Evolutionary conservation across 352 stramenopile species (phyloP).

Genomic region (Blastocystis sp.): DNA sequence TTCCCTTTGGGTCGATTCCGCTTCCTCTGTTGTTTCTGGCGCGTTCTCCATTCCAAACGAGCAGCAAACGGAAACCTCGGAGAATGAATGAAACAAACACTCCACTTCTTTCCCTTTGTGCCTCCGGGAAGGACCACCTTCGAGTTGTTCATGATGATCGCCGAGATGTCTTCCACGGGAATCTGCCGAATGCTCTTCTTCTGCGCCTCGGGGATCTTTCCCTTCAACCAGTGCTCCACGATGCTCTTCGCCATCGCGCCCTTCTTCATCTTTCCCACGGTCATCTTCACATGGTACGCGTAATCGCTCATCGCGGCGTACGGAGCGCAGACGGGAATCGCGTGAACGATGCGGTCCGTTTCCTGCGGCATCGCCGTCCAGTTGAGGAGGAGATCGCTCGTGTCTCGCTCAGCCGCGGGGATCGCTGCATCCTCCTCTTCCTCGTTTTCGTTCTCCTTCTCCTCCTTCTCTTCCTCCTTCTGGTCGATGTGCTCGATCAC

Average conservation of each 20-base stretch:
- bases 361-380: conserved; percentile 81
- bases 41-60: not conserved
- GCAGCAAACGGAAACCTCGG: not conserved
- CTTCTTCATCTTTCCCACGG: conserved; percentile 83
- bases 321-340: conserved; percentile 85
- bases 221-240: conserved; percentile 79
- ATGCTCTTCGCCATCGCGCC: conserved; percentile 84
- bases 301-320: conserved; percentile 83
- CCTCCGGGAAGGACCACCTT: not conserved
- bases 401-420: conserved; percentile 82
- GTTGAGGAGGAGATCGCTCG: conserved; percentile 81
- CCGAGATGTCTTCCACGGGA: conserved; percentile 80
- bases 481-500: conserved; percentile 56
- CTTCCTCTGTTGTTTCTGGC: not conserved
- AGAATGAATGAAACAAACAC: conserved; percentile 56
- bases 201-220: conserved; percentile 79
- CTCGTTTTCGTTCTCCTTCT: conserved; percentile 72
- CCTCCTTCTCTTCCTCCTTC: conserved; percentile 21
- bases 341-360: conserved; percentile 82
- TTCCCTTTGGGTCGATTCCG: not conserved
- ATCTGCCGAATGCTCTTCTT: conserved; percentile 85
- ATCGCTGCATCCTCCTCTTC: conserved; percentile 74
- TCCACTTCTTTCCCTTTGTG: conserved; percentile 34
- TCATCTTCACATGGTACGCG: conserved; percentile 87
- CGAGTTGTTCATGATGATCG: conserved; percentile 60